Base-by-base conservation (phyloP, 768 basidiomycete genomes). In the Xerocomellus amylosporus region DNA sequence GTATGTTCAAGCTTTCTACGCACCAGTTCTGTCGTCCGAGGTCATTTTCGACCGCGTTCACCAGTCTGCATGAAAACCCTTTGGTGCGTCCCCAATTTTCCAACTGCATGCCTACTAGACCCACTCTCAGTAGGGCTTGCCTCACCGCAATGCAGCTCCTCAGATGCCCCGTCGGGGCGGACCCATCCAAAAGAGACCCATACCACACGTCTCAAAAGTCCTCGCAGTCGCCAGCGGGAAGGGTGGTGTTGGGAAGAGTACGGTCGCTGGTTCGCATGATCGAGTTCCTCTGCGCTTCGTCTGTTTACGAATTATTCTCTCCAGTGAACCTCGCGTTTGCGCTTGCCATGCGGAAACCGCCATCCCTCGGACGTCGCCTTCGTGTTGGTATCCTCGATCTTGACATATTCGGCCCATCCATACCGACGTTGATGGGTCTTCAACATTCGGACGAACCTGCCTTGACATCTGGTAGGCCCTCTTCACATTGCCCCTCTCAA, bases 171-270 rank as follows among this genome's bases (percentile, higher is more conserved):
- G 86, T 30, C 75, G 78, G 58, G 74, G 77, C 1, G 81, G 79
- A 4, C 76, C 77, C 1, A 75, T 82, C 24, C 71, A 75, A 54
- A 87, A 84, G 67, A 72, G 82, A 33, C 64, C 74, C 1, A 82
- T 90, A 46, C 78, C 86, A 1, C 75, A 96, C 61, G 94, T 93
- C 8, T 84, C 86, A 61, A 85, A 85, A 57, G 84, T 95, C 15
- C 66, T 98, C 5, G 87, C 82, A 2, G 92, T 98, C 0, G 90
- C 93, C 8, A 92, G 90, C 59, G 95, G 93, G 5, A 98, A 98
- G 66, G 96, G 96, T 24, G 95, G 95, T 2, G 95, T 97, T 17
- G 95, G 95, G 17, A 98, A 97, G 73, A 93, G 91, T 57, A 98
- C 93, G 0, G 77, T 98, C 31, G 91, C 94, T 52, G 88, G 93